Evolutionary conservation across 305 asterid genomes (phyloP), one percentile per base, ranked within the genome.

Genomic region (Fraxinus xanthoxyloides): DNA sequence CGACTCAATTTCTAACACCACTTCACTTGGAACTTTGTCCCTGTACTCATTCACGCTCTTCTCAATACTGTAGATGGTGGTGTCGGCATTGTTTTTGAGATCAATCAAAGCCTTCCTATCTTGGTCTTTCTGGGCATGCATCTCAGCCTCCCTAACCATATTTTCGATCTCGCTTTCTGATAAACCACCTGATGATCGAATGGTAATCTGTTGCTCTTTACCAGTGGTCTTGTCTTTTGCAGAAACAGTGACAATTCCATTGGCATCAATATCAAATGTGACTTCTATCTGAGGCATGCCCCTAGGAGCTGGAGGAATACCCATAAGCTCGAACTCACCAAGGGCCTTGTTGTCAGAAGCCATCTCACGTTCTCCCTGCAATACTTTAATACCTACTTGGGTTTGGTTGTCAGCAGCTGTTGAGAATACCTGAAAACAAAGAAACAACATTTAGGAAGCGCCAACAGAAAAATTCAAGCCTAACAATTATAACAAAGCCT

Each of bases 301-400:
- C 65, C 84, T 75, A 19, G 84, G 84, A 43, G 84, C 84, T 34
- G 84, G 84, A 26, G 80, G 80, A 46, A 81, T 75, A 23, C 80
- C 84, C 21, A 76, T 54, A n/a, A 81, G 84, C 19, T 81, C 84
- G 34, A 81, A 81, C 78, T 81, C 70, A 12, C 84, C 84, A 35
- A 81, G 59, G 19, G 34, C 10, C 36, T 81, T 81, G 75, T 81
- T 81, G 77, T 61, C 80, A 2, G 80, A 1, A 23, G 84, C 81
- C 81, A 76, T 76, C 69, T 81, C 84, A 5, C 84, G 84, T 51
- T 81, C 84, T 26, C 84, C 84, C 65, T 81, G 84, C 76, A 81
- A 65, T 3, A 81, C 84, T n/a, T 73, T 75, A n/a, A 81, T 75
- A 17, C 80, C 79, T 4, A 81, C 84, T 59, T 75, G 80, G 17